Base-by-base conservation (phyloP, 2,329 filamentous ascomycete species). In the Colletotrichum sp. region DNA sequence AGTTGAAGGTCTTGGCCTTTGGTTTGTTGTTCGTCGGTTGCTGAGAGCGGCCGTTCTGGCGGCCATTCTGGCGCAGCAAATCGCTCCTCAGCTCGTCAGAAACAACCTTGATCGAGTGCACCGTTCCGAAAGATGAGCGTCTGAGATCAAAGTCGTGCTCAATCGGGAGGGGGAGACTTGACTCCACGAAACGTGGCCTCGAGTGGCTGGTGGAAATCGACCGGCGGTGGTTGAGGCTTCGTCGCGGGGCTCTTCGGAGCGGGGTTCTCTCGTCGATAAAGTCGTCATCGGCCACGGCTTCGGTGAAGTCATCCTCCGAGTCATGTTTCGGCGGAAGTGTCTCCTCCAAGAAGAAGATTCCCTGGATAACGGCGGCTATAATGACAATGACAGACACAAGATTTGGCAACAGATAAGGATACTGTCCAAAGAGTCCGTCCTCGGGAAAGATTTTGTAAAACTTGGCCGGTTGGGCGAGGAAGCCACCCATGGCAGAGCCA, bases 351-450 rank as follows among this genome's bases (percentile, higher is more conserved):
- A 94, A 94, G 30, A 94, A 82, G 38, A 91, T 86, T 6, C 92
- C 91, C 21, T 95, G 83, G 4, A 93, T 80, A 16, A 95, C 88
- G 67, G 95, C 94, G 3, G 95, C 78, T 4, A 90, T 78, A 26
- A 96, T 88, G 4, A 95, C 87, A 1, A 84, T 86, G 2, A 93
- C 94, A 71, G 95, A 92, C 26, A 95, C 87, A 16, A 85, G 80
- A 55, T 85, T 85, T 5, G 84, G 84, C 32, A 85, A 85, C n/a
- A 95, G 87, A 78, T 94, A 96, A 0, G 94, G 94, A 79, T 93
- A 95, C 9, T 89, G 88, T 57, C 93, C 93, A 64, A 87, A 87
- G 2, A 87, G 58, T 2, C 85, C 85, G 30, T 86, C 85, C 30
- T 80, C 77, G 3, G 85, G 79, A 61, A 87, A 87, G 24, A 85